Conservation (phyloP, 805 yeast species). For the Pichia manshurica region DNA sequence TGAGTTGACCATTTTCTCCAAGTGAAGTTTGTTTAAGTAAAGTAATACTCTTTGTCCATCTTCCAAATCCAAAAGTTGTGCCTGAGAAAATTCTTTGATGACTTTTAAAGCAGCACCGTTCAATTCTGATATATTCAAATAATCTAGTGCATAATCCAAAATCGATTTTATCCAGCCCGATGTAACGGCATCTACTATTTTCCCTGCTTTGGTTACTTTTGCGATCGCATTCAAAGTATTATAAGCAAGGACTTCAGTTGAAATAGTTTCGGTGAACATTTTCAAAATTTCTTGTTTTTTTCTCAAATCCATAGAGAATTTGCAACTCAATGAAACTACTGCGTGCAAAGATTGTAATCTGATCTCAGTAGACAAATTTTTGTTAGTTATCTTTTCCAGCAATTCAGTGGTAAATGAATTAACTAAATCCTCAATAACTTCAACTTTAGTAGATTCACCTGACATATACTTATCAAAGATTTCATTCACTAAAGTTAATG, state of each 20-base stretch:
- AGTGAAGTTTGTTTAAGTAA: constrained; percentile 10
- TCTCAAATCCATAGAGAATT: constrained; percentile 11
- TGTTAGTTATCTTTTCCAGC: constrained; percentile 23
- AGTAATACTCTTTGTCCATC: constrained; percentile 9
- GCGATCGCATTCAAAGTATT: constrained; percentile 21
- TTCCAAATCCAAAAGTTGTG: constrained; percentile 9
- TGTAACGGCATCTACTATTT: not conserved
- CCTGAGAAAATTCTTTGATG: constrained; percentile 11
- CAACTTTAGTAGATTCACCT: constrained; percentile 9
- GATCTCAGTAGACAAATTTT: constrained; percentile 31
- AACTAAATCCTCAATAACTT: constrained; percentile 4
- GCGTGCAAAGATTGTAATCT: constrained; percentile 25
- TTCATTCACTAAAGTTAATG: constrained; percentile 20
- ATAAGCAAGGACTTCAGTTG: constrained; percentile 26
- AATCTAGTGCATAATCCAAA: constrained; percentile 17
- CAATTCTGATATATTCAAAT: constrained; percentile 19
- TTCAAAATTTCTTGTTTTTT: constrained; percentile 10
- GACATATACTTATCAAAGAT: constrained; percentile 17
- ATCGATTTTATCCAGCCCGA: constrained; percentile 20
- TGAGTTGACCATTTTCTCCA: constrained; percentile 12
- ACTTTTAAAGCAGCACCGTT: constrained; percentile 17
- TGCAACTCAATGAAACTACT: constrained; percentile 17
- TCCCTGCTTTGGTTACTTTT: constrained; percentile 14
- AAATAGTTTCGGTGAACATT: constrained; percentile 23
- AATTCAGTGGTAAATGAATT: constrained; percentile 15